phyloP scores from a whole-genome alignment of 345 rosid genomes.

The Moricandia arvensis region DNA sequence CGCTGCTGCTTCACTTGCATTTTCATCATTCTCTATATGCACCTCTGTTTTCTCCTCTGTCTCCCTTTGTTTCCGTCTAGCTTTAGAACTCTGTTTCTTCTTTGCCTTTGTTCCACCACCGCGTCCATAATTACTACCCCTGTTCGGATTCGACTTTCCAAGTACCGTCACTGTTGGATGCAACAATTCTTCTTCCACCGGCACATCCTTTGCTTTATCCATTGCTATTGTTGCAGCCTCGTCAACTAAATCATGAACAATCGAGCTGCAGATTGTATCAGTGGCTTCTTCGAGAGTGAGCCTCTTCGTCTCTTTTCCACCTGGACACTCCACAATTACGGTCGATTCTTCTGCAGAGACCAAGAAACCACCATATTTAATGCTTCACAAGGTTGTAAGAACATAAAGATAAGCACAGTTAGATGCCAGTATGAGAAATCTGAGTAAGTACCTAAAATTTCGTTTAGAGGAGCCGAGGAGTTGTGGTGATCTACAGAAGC shows the following conservation, averaged over 20 bases:
- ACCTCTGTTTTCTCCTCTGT: conserved; percentile 47
- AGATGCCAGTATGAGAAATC: background rate
- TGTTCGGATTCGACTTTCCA: conserved; percentile 58
- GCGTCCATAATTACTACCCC: conserved; percentile 46
- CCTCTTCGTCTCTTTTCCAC: conserved; percentile 73
- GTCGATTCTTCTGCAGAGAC: conserved; percentile 65
- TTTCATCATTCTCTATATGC: conserved; percentile 77
- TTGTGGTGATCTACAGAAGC: conserved; percentile 41
- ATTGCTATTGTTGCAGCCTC: conserved; percentile 77
- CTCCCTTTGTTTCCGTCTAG: conserved; percentile 55
- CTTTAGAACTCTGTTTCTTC: conserved; percentile 50
- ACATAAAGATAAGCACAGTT: background rate
- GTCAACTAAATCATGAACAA: conserved; percentile 87
- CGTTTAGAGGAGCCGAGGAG: conserved; percentile 46
- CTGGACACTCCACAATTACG: conserved; percentile 55
- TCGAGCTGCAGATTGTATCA: conserved; percentile 88
- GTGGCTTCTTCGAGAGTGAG: conserved; percentile 96
- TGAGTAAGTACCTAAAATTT: conserved; percentile 46
- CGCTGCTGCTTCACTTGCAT: conserved; percentile 49
- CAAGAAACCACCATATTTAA: conserved; percentile 8
- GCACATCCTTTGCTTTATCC: conserved; percentile 54
- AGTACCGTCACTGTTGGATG: conserved; percentile 69
- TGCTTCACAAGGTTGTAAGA: conserved; percentile 4
- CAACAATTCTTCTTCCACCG: conserved; percentile 57
- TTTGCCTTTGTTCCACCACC: conserved; percentile 55